Conservation (phyloP, 257 asterid species). For the Gynochthodes officinalis region DNA sequence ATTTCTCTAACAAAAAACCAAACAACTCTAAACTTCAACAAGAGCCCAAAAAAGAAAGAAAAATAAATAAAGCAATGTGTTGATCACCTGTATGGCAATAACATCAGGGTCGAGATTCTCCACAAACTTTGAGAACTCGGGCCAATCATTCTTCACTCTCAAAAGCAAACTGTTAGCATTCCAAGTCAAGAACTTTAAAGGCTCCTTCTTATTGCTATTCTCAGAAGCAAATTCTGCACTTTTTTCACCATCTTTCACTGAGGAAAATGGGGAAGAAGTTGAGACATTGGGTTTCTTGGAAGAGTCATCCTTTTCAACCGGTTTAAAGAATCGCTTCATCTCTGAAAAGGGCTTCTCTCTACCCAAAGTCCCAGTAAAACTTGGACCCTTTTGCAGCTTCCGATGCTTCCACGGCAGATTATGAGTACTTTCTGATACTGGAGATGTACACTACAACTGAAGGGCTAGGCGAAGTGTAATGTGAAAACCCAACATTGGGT, state of each 20-base stretch:
- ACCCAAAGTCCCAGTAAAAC: not conserved
- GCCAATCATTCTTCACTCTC: slow-evolving; percentile 70
- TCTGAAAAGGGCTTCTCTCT: not conserved
- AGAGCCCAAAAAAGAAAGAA: not conserved
- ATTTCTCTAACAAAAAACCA: not conserved
- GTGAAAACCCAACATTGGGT: not conserved
- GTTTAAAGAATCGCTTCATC: slow-evolving; percentile 91
- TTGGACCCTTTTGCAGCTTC: not conserved
- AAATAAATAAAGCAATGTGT: slow-evolving; percentile 1
- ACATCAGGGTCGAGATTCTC: slow-evolving; percentile 79
- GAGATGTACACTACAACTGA: no score
- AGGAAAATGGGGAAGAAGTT: slow-evolving; percentile 34
- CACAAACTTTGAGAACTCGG: slow-evolving; percentile 65
- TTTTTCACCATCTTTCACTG: slow-evolving; percentile 25
- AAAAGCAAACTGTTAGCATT: slow-evolving; percentile 86
- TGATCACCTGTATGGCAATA: slow-evolving; percentile 75
- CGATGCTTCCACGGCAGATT: no score
- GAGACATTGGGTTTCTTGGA: slow-evolving; percentile 57
- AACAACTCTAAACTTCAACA: not conserved
- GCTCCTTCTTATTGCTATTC: slow-evolving; percentile 43
- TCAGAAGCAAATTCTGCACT: slow-evolving; percentile 29
- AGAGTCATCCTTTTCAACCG: slow-evolving; percentile 71
- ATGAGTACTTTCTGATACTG: no score
- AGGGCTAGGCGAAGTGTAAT: no score
- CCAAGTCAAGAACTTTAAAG: slow-evolving; percentile 83